These are phyloP conservation scores for Plasmodium vivax DNA, from an alignment of 169 alveolate genomes.

Conservation along the genomic window DNA sequence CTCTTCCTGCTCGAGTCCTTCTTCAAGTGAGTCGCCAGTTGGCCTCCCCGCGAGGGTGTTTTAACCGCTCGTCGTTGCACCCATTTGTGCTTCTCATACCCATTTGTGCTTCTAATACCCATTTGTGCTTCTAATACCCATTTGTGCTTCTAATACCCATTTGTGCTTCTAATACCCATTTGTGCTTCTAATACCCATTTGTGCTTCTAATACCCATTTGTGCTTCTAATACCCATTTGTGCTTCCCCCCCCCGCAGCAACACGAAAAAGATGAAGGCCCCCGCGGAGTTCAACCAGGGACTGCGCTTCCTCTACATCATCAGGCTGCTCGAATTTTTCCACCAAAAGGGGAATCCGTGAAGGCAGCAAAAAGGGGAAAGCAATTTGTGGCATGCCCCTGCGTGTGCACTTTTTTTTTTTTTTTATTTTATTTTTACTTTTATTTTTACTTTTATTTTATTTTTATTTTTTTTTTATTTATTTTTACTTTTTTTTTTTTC, in stretches of 20 bases:
- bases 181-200: too few relatives aligned
- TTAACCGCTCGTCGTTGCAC: too few relatives aligned
- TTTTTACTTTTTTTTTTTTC: neutral
- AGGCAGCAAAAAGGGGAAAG: neutral
- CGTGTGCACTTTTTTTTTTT: neutral
- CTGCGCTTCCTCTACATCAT: conserved; percentile 38
- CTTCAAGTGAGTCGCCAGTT: conserved; percentile 14
- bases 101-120: too few relatives aligned
- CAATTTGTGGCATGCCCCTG: neutral
- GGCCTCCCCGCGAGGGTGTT: neutral
- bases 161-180: too few relatives aligned
- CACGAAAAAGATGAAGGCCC: conserved; percentile 40
- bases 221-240: too few relatives aligned
- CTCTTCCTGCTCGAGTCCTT: conserved; percentile 52
- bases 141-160: too few relatives aligned
- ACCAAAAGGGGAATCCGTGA: neutral
- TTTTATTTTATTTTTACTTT: neutral
- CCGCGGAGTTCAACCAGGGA: conserved; percentile 54
- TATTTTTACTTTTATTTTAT: neutral
- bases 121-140: too few relatives aligned
- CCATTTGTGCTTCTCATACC: too few relatives aligned
- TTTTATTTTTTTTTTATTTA: neutral
- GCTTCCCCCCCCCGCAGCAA: conserved; percentile 7
- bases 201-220: too few relatives aligned
- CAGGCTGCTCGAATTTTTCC: conserved; percentile 52